Conservation (phyloP, 306 rosid genomes). For the Casuarina glauca region DNA sequence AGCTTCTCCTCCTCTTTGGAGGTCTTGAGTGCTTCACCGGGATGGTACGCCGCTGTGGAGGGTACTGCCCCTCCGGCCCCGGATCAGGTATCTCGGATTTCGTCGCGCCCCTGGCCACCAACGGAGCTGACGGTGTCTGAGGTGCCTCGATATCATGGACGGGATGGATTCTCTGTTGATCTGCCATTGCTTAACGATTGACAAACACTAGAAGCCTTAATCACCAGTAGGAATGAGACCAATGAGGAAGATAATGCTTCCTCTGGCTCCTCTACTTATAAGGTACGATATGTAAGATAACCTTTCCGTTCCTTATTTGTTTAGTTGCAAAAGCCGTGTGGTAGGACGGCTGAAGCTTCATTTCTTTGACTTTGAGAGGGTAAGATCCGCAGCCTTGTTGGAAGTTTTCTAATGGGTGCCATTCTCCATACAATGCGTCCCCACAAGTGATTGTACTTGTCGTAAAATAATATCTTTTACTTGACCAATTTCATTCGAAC, state of each 20-base stretch:
- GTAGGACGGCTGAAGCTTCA: constrained; percentile 27
- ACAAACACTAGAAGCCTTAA: too few species aligned
- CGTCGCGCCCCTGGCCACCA: constrained; percentile 37
- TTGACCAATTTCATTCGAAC: too few species aligned
- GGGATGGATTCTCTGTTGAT: constrained; percentile 72
- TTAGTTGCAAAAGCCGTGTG: constrained; percentile 12
- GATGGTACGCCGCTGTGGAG: constrained; percentile 36
- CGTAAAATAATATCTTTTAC: too few species aligned
- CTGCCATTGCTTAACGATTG: constrained; percentile 42
- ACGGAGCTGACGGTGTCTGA: constrained; percentile 49
- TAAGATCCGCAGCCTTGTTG: constrained; percentile 18
- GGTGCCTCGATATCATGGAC: constrained; percentile 61
- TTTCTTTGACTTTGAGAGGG: constrained; percentile 33
- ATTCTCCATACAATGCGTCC: too few species aligned
- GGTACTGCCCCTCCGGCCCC: not conserved
- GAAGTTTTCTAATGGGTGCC: constrained; percentile 8
- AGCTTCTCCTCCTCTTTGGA: constrained; percentile 70
- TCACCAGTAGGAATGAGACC: too few species aligned
- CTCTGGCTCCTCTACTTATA: too few species aligned
- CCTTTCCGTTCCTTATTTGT: not conserved
- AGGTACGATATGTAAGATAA: not conserved
- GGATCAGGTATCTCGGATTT: constrained; percentile 52
- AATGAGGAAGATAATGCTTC: too few species aligned
- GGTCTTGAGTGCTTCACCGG: constrained; percentile 55
- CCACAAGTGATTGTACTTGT: too few species aligned